These are phyloP conservation scores for Prunus fruticosa DNA, from an alignment of 306 rosid genomes.

Conservation along the genomic window DNA sequence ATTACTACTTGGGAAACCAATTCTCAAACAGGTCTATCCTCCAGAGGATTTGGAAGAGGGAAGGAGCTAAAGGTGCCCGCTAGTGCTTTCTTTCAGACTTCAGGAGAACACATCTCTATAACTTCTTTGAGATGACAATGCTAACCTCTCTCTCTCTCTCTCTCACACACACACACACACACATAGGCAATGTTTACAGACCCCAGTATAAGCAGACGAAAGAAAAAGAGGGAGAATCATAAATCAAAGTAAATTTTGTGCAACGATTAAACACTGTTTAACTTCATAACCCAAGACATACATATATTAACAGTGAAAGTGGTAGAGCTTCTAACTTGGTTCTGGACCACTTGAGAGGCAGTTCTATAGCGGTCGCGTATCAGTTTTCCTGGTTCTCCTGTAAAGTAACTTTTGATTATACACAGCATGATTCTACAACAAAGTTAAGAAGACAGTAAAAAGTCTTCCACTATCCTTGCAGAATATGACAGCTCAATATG, in stretches of 20 bases:
- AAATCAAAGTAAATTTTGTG: conserved; percentile 1
- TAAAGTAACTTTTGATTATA: not conserved
- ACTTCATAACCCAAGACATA: conserved; percentile 58
- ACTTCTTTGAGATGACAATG: not conserved
- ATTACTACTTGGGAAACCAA: not conserved
- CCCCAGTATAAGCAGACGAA: not conserved
- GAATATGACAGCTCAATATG: not conserved
- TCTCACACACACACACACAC: too few relatives aligned
- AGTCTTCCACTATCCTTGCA: not conserved
- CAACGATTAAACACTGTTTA: conserved; percentile 17
- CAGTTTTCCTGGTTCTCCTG: conserved; percentile 95
- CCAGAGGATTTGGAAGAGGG: not conserved
- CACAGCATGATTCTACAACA: not conserved
- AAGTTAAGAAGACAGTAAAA: not conserved
- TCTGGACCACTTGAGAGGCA: conserved; percentile 97
- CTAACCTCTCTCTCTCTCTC: not conserved
- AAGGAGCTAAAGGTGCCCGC: not conserved
- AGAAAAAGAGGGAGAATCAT: not conserved
- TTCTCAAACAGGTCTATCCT: not conserved
- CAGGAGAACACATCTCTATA: not conserved
- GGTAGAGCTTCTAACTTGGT: conserved; percentile 91
- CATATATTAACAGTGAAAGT: conserved; percentile 57
- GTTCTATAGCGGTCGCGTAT: conserved; percentile 94
- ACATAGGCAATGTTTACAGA: not conserved
- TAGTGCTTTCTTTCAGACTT: not conserved